Percentiles rank a stretch among this genome's conserved stretches.
phyloP scores from a whole-genome alignment of 495 filamentous ascomycete species.

The Neurospora cerealis region DNA sequence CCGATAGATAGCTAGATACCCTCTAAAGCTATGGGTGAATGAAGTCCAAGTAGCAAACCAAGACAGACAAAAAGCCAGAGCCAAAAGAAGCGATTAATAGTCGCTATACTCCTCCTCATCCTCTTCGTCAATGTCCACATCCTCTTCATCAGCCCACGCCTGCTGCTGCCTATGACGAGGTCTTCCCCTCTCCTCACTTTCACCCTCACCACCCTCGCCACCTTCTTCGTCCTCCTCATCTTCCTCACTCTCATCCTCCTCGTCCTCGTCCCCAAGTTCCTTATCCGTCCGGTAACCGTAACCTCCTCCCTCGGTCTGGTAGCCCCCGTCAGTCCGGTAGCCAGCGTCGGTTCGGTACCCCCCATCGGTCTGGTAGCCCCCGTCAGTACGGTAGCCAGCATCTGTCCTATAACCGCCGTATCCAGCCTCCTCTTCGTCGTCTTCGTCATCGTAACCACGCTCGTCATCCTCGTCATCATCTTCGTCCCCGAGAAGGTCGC shows the following conservation, averaged over 20 bases:
- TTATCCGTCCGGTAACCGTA: slow-evolving; percentile 9
- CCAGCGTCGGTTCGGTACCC: neutral
- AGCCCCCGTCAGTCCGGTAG: neutral
- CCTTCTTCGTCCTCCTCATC: slow-evolving; percentile 3
- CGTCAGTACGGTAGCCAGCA: neutral
- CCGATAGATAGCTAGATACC: neutral
- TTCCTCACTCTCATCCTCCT: slow-evolving; percentile 8
- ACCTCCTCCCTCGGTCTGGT: neutral
- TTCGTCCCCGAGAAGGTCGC: slow-evolving; percentile 5
- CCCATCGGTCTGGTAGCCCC: neutral
- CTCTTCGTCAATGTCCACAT: neutral
- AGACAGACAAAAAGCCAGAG: neutral
- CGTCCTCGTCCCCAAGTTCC: slow-evolving; percentile 4
- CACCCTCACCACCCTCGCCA: neutral
- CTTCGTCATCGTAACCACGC: slow-evolving; percentile 8
- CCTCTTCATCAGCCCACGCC: neutral
- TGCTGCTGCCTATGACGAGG: neutral
- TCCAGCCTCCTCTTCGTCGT: slow-evolving; percentile 4
- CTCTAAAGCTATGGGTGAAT: neutral
- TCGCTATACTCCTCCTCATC: slow-evolving; percentile 2
- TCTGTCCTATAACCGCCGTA: neutral
- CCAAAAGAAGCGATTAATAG: neutral
- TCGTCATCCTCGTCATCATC: slow-evolving; percentile 13
- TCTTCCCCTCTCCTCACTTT: neutral
- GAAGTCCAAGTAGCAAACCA: neutral